A percentile compares a stretch with the other conserved stretches of the same genome.
Evolutionary conservation across 345 rosid genomes (phyloP).

Genomic region (Bruguiera sexangula): DNA sequence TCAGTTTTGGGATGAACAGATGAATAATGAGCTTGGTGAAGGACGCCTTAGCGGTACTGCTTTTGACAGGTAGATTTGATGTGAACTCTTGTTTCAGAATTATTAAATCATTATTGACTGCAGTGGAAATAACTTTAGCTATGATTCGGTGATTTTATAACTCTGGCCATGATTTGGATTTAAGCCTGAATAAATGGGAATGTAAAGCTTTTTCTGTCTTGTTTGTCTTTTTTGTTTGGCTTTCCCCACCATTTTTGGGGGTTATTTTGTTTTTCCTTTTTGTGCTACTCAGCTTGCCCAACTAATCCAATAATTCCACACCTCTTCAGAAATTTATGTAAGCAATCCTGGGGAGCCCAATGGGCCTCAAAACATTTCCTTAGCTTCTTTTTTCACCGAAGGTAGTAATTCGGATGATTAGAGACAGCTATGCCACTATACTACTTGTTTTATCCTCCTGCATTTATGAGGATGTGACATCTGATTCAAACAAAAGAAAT

Average conservation of each 20-base stretch:
- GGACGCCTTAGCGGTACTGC: constrained; percentile 71
- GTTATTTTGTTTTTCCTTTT: no score
- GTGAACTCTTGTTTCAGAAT: not conserved
- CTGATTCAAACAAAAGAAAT: not conserved
- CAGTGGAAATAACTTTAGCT: not conserved
- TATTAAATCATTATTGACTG: not conserved
- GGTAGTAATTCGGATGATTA: not conserved
- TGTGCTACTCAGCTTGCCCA: no score
- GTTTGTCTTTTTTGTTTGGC: no score
- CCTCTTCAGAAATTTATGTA: no score
- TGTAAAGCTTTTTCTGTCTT: no score
- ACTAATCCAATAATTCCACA: no score
- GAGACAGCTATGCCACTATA: not conserved
- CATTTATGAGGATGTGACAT: not conserved
- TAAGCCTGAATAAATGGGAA: no score
- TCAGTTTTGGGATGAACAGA: constrained; percentile 92
- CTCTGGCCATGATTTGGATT: no score
- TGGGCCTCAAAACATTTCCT: not conserved
- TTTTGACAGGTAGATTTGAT: constrained; percentile 63
- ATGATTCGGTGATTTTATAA: no score
- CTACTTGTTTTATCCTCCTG: not conserved
- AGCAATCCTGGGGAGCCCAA: no score
- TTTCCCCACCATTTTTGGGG: no score
- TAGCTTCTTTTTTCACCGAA: not conserved
- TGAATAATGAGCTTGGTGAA: constrained; percentile 80